These are phyloP conservation scores for Heimioporus retisporus DNA, from an alignment of 1,284 basidiomycete genomes.

Conservation along the genomic window DNA sequence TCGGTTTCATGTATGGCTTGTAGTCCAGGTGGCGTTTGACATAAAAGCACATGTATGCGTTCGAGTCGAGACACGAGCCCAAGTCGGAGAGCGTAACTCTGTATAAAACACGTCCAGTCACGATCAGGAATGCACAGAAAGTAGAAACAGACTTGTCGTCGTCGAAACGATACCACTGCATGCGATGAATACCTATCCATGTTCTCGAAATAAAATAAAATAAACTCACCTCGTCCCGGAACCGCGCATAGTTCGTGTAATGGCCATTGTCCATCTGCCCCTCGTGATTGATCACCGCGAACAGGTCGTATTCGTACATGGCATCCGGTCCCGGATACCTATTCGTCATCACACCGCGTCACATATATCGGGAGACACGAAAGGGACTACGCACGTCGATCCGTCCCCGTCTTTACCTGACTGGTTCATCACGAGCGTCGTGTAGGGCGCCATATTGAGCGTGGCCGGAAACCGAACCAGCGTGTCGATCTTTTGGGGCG, in stretches of 20 bases:
- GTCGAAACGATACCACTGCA: conserved; percentile 94
- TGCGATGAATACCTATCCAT: background rate
- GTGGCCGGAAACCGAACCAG: conserved; percentile 86
- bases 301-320: conserved; percentile 93
- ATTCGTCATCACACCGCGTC: background rate
- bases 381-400: conserved; percentile 44
- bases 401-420: conserved; percentile 53
- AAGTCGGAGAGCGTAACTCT: conserved; percentile 82
- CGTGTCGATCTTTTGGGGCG: conserved; percentile 88
- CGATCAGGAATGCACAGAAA: background rate
- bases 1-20: conserved; percentile 72
- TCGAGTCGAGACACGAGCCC: conserved; percentile 71
- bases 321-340: conserved; percentile 68
- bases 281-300: conserved; percentile 96
- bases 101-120: conserved; percentile 10
- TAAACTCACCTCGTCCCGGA: conserved; percentile 73
- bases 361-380: too few relatives aligned
- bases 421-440: conserved; percentile 66
- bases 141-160: conserved; percentile 81
- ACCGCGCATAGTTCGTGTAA: conserved; percentile 88
- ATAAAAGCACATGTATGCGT: conserved; percentile 94
- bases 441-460: conserved; percentile 92
- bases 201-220: background rate
- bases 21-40: conserved; percentile 90
- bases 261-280: conserved; percentile 97